A percentile compares a stretch with the other conserved stretches of the same genome.
phyloP scores from a whole-genome alignment of 179 eudicot species.

The Spinacia oleracea region DNA sequence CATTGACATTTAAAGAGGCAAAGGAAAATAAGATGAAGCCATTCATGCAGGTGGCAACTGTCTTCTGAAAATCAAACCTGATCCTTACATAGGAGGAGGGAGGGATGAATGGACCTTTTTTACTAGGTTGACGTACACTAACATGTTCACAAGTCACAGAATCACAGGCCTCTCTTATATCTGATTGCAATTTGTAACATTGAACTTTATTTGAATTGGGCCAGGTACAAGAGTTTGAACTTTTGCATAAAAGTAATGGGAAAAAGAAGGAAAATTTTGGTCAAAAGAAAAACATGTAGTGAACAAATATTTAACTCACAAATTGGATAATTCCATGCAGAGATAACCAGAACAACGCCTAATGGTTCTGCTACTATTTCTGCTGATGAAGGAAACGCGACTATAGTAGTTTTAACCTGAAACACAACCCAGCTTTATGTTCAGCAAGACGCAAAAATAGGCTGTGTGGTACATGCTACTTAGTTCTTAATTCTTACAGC shows the following conservation, averaged over 20 bases:
- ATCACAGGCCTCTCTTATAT: background rate
- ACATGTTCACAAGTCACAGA: background rate
- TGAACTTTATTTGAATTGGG: background rate
- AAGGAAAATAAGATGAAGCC: background rate
- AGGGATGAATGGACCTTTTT: background rate
- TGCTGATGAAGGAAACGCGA: conserved; percentile 70
- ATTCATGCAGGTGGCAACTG: background rate
- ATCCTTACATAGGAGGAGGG: background rate
- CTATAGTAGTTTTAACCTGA: conserved; percentile 63
- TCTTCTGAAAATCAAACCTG: background rate
- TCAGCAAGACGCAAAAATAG: background rate
- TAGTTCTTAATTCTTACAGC: background rate
- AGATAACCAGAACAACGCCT: conserved; percentile 74
- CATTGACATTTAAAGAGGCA: background rate
- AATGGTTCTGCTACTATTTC: conserved; percentile 78
- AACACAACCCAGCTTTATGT: conserved; percentile 13
- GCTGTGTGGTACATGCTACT: background rate
- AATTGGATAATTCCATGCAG: conserved; percentile 90
- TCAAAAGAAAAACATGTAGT: background rate
- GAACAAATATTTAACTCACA: conserved; percentile 44
- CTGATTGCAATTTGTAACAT: background rate
- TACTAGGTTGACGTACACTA: background rate
- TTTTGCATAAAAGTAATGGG: background rate
- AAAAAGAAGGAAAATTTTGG: background rate
- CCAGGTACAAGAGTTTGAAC: background rate